These are phyloP conservation scores for Lecanicillium sp. DNA, from an alignment of 2,329 filamentous ascomycete genomes.

Conservation along the genomic window DNA sequence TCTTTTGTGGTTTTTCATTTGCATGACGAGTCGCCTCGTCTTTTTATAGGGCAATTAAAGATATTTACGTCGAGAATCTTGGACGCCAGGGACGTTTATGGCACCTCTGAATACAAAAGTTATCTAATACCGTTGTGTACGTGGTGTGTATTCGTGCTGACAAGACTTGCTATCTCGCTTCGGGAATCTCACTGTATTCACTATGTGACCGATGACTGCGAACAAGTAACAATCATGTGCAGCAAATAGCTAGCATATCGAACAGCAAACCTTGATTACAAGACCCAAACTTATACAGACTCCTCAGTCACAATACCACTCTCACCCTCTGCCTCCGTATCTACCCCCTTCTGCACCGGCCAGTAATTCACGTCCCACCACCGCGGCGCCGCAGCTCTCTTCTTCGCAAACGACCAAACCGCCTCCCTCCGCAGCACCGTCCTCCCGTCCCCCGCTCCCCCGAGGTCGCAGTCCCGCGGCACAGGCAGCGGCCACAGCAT, in stretches of 20 bases:
- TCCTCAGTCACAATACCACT: neutral
- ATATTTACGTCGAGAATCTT: conserved; percentile 22
- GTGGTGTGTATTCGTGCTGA: neutral
- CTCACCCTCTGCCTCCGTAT: neutral
- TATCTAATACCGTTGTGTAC: conserved; percentile 4
- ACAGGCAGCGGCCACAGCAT: conserved; percentile 36
- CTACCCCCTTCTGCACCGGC: no score
- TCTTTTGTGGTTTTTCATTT: conserved; percentile 9
- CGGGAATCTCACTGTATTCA: no score
- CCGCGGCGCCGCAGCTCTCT: conserved; percentile 16
- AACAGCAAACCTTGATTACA: no score
- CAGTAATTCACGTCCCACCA: conserved; percentile 45
- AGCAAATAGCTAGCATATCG: no score
- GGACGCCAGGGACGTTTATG: conserved; percentile 19
- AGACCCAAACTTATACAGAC: no score
- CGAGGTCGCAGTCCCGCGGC: conserved; percentile 18
- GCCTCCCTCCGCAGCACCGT: conserved; percentile 24
- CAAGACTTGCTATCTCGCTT: no score
- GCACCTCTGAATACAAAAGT: conserved; percentile 12
- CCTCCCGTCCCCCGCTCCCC: conserved; percentile 8
- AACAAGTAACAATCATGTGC: no score
- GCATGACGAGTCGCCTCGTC: conserved; percentile 20
- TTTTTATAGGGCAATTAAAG: conserved; percentile 35
- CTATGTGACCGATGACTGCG: no score
- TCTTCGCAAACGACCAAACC: conserved; percentile 27